A percentile compares a stretch with the other conserved stretches of the same genome.
Conservation (phyloP, 129 eudicot species). For the Sambucus nigra region DNA sequence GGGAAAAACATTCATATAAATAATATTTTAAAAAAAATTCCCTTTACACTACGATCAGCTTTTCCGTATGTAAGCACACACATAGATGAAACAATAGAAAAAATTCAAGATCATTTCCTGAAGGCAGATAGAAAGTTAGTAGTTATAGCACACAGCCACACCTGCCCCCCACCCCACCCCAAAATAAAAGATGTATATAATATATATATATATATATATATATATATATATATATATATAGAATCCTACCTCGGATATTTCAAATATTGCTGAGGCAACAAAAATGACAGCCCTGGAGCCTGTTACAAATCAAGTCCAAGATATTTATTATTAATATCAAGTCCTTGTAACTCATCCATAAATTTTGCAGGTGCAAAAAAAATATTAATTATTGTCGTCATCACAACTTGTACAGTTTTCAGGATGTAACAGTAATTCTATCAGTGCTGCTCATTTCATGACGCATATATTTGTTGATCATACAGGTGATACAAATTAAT, state of each 20-base stretch:
- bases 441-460: not conserved
- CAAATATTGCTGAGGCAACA: slow-evolving; percentile 71
- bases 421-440: not conserved
- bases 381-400: not conserved
- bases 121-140: no score
- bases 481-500: not conserved
- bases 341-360: slow-evolving; percentile 12
- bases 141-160: no score
- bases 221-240: not conserved
- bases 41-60: no score
- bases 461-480: not conserved
- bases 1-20: no score
- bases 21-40: no score
- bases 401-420: not conserved
- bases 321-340: slow-evolving; percentile 19
- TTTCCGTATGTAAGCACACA: no score
- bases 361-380: not conserved
- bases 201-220: no score
- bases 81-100: no score
- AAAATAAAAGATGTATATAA: no score
- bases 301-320: slow-evolving; percentile 37
- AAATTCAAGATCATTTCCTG: no score
- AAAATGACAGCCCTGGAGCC: slow-evolving; percentile 98
- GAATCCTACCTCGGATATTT: slow-evolving; percentile 67
- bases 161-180: no score